Conservation (phyloP, 1,284 basidiomycete genomes). For the Ceratobasidium sp. region DNA sequence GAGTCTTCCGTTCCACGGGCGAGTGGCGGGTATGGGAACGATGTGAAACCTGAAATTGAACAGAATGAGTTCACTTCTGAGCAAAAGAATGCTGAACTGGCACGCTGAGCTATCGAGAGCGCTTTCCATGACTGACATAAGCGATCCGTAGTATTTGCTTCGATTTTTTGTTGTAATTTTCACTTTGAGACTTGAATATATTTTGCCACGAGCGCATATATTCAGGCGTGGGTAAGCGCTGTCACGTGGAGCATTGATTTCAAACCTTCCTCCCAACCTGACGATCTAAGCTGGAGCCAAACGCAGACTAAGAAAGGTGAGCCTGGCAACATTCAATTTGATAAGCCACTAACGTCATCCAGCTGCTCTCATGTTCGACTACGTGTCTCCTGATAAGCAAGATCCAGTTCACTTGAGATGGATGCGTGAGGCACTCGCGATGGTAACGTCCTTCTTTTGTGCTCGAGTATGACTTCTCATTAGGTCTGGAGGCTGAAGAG, state of each 20-base stretch:
- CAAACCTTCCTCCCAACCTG: background rate
- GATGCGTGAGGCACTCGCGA: constrained; percentile 52
- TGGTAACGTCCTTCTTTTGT: constrained; percentile 44
- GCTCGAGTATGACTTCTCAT: background rate
- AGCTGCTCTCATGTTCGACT: constrained; percentile 24
- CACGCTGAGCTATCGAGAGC: too few relatives aligned
- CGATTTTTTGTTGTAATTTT: too few relatives aligned
- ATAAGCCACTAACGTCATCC: background rate
- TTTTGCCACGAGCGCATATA: too few relatives aligned
- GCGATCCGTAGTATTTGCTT: too few relatives aligned
- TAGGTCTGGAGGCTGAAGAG: constrained; percentile 75
- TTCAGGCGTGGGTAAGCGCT: background rate
- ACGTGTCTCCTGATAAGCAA: constrained; percentile 41
- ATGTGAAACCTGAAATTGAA: constrained; percentile 33
- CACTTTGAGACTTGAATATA: too few relatives aligned
- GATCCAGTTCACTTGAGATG: constrained; percentile 51
- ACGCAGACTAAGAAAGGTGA: background rate
- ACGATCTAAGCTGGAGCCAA: background rate
- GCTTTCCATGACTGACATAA: too few relatives aligned
- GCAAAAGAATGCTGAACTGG: background rate
- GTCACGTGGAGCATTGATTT: background rate
- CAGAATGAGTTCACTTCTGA: constrained; percentile 30
- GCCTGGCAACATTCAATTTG: background rate
- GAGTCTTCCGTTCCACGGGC: constrained; percentile 23
- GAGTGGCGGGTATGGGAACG: constrained; percentile 23